Base-by-base conservation (phyloP, 768 basidiomycete genomes). In the Pleurotus salmoneostramineus region DNA sequence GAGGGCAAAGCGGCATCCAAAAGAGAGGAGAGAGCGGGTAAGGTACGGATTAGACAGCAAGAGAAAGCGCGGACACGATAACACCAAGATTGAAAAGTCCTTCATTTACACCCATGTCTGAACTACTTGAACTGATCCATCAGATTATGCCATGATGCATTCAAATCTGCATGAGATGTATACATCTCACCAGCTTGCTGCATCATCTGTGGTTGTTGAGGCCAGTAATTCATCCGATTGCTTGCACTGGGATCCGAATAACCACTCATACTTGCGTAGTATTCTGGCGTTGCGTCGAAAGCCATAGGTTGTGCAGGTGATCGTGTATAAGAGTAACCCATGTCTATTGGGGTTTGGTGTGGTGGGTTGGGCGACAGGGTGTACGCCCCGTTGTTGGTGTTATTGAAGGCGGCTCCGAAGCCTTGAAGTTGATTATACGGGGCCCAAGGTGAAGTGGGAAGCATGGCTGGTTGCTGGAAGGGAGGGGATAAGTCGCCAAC, bases 111-210 rank as follows among this genome's bases (percentile, higher is more conserved):
- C 40, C 8, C n/a, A 5, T 6, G 7, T 42, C 6, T 15, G 63
- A 65, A 27, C 21, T 62, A 64, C 60, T 75, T 77, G 63, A 74
- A 81, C 58, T 78, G 79, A 12, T 77, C 70, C 64, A 77, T 67
- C 49, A 81, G 74, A 60, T 77, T 79, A 45, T 77, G 75, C 80
- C 80, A 82, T 10, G 78, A 74, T 54, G 76, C 75, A 56, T 68
- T 68, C 35, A 76, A 58, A 58, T 77, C 77, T 31, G 72, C 52
- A 7, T 11, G 69, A 31, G 69, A 64, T 34, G 72, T 32, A 17
- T 46, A 48, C 31, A 37, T 32, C 4, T 56, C 56, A 17, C 43
- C 33, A 2, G 46, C n/a, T 12, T 31, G 32, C 33, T 56, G 56
- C 15, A 31, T 17, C n/a, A 46, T 11, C 68, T n/a, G 70, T 50